phyloP scores from a whole-genome alignment of 345 rosid genomes.

The Luvunga scandens region DNA sequence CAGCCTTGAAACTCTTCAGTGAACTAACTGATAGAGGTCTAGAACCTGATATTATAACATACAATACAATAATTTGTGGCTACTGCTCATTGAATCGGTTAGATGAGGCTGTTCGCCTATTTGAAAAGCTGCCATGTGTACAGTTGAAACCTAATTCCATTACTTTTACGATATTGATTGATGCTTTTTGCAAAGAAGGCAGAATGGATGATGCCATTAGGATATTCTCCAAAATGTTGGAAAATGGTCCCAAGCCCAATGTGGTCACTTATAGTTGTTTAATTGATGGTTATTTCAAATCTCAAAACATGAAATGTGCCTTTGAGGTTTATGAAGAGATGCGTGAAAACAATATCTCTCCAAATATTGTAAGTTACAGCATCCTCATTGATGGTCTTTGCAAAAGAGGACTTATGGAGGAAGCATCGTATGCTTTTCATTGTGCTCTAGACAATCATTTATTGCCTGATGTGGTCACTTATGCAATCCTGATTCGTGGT shows the following conservation, averaged over 20 bases:
- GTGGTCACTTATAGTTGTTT: slow-evolving; percentile 47
- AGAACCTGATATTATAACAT: slow-evolving; percentile 47
- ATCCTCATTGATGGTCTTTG: slow-evolving; percentile 52
- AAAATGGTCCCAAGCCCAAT: slow-evolving; percentile 38
- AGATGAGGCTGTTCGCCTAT: slow-evolving; percentile 38
- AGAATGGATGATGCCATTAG: slow-evolving; percentile 37
- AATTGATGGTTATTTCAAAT: slow-evolving; percentile 45
- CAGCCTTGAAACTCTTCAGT: slow-evolving; percentile 26
- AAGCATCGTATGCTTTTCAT: slow-evolving; percentile 37
- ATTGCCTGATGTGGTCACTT: slow-evolving; percentile 51
- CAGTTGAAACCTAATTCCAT: slow-evolving; percentile 33
- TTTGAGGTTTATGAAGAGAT: slow-evolving; percentile 45
- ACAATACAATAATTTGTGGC: slow-evolving; percentile 52
- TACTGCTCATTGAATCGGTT: slow-evolving; percentile 36
- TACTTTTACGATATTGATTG: slow-evolving; percentile 48
- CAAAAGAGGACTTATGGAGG: slow-evolving; percentile 38
- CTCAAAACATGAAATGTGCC: slow-evolving; percentile 31
- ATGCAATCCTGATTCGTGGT: slow-evolving; percentile 44
- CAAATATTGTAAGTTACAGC: slow-evolving; percentile 48
- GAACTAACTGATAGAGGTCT: slow-evolving; percentile 31
- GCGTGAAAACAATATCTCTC: slow-evolving; percentile 41
- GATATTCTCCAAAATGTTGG: slow-evolving; percentile 41
- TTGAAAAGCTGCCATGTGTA: slow-evolving; percentile 30
- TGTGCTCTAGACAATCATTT: slow-evolving; percentile 32
- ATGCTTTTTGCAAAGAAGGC: slow-evolving; percentile 45